A percentile compares a stretch with the other conserved stretches of the same genome.
These are phyloP conservation scores for Pseudocercospora macadamiae DNA, from an alignment of 2,329 filamentous ascomycete species.

Conservation along the genomic window DNA sequence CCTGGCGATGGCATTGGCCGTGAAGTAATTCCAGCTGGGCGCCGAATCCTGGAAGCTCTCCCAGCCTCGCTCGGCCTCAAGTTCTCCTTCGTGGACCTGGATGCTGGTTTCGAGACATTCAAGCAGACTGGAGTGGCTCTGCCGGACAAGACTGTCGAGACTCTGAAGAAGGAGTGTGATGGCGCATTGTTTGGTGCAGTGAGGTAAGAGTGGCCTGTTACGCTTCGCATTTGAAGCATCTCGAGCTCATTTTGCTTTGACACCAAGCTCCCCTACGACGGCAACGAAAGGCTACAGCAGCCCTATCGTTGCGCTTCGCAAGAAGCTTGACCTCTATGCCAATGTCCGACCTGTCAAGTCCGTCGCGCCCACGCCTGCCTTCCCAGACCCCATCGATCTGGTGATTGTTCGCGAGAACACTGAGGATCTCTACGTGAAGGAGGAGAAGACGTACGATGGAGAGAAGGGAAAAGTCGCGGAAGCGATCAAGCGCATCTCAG, in stretches of 20 bases:
- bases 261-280: slow-evolving; percentile 76
- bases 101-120: slow-evolving; percentile 93
- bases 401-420: slow-evolving; percentile 99
- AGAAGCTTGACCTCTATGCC: slow-evolving; percentile 91
- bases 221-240: not conserved
- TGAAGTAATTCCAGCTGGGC: slow-evolving; percentile 94
- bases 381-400: slow-evolving; percentile 74
- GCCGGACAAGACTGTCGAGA: slow-evolving; percentile 86
- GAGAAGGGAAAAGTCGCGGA: slow-evolving; percentile 83
- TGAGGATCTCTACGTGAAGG: slow-evolving; percentile 97
- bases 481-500: slow-evolving; percentile 95
- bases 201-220: slow-evolving; percentile 40
- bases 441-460: slow-evolving; percentile 81
- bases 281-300: slow-evolving; percentile 94
- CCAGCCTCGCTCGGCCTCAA: slow-evolving; percentile 87
- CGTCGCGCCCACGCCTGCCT: slow-evolving; percentile 60
- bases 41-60: slow-evolving; percentile 87
- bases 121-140: slow-evolving; percentile 85
- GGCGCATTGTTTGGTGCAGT: slow-evolving; percentile 96
- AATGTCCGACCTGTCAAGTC: slow-evolving; percentile 97
- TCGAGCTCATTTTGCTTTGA: not conserved
- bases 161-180: slow-evolving; percentile 88
- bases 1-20: slow-evolving; percentile 97
- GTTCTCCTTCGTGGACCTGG: slow-evolving; percentile 91
- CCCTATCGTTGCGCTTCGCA: slow-evolving; percentile 94